Conservation (phyloP, 441 rosid genomes). For the Adansonia gregorii region DNA sequence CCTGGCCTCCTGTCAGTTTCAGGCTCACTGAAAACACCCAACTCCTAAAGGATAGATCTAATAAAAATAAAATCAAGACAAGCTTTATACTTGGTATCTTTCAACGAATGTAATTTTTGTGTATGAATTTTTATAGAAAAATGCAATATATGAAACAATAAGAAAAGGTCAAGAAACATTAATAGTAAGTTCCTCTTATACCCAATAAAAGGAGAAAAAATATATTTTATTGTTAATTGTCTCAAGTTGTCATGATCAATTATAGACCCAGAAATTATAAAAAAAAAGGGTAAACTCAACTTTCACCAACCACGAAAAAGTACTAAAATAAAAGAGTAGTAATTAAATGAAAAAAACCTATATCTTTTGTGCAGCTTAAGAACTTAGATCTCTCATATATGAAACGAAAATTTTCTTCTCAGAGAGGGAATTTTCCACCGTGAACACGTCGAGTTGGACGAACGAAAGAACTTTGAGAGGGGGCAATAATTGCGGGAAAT, state of each 20-base stretch:
- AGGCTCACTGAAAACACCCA: constrained; percentile 11
- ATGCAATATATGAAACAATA: background rate
- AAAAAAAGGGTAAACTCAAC: background rate
- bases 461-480: background rate
- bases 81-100: background rate
- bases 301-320: constrained; percentile 10
- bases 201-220: background rate
- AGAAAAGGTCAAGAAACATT: background rate
- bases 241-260: background rate
- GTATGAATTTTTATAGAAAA: background rate
- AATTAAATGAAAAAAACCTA: no score
- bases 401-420: constrained; percentile 3
- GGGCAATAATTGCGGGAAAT: constrained; percentile 30
- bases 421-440: constrained; percentile 15
- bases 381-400: constrained; percentile 14
- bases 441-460: background rate
- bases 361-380: background rate
- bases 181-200: background rate
- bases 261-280: background rate
- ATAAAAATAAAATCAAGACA: constrained; percentile 1
- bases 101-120: background rate
- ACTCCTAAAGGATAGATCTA: background rate
- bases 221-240: background rate
- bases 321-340: background rate
- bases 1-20: constrained; percentile 1